Evolutionary conservation across 2,329 filamentous ascomycete species (phyloP).

Genomic region (Claviceps cyperi): DNA sequence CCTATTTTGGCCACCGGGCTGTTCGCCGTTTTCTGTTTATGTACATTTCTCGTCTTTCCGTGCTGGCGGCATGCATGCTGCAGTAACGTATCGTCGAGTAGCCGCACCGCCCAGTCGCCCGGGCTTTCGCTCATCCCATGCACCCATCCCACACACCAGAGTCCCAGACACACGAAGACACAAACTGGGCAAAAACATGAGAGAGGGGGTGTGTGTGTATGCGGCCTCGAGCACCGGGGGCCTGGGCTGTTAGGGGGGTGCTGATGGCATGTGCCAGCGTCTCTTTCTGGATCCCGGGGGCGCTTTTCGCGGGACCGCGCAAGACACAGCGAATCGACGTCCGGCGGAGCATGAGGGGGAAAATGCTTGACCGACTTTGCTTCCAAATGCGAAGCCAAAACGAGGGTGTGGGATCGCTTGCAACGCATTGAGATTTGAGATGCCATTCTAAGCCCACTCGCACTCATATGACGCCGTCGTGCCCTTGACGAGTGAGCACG

Average conservation of each 20-base stretch:
- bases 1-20: not conserved
- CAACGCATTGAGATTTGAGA: not conserved
- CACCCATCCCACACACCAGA: not conserved
- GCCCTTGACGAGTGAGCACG: too few relatives aligned
- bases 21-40: not conserved
- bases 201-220: not conserved
- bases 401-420: not conserved
- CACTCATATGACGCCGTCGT: not conserved
- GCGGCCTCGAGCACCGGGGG: not conserved
- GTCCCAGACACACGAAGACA: not conserved
- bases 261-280: constrained; percentile 6
- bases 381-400: not conserved
- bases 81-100: not conserved
- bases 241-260: not conserved
- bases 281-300: constrained; percentile 5
- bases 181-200: not conserved
- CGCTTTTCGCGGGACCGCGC: constrained; percentile 1
- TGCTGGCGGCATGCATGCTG: not conserved
- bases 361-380: not conserved
- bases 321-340: not conserved
- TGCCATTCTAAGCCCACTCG: not conserved
- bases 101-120: constrained; percentile 1
- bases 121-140: not conserved
- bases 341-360: not conserved
- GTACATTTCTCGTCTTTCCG: not conserved